Evolutionary conservation across 2,329 filamentous ascomycete species (phyloP).

Genomic region (Cladophialophora yegresii): DNA sequence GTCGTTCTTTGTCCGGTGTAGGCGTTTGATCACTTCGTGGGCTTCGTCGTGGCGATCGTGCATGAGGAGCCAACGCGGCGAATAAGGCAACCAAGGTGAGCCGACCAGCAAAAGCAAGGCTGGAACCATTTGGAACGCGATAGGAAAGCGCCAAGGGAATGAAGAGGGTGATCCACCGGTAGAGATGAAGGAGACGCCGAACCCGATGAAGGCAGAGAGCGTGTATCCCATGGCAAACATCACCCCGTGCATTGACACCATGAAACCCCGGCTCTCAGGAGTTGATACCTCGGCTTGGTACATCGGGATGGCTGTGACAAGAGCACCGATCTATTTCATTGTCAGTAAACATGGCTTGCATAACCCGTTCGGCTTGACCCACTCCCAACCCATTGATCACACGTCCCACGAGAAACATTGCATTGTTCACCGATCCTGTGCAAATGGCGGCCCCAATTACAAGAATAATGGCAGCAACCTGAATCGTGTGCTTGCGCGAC

Average conservation of each 20-base stretch:
- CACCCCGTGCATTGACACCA: constrained; percentile 36
- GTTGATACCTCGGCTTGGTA: constrained; percentile 36
- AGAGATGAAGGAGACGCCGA: constrained; percentile 34
- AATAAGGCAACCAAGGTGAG: constrained; percentile 53
- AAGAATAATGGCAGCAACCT: constrained; percentile 40
- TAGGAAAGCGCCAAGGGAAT: constrained; percentile 38
- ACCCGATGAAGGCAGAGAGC: constrained; percentile 33
- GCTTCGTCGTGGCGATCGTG: constrained; percentile 50
- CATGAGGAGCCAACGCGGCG: constrained; percentile 50
- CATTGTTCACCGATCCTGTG: constrained; percentile 45
- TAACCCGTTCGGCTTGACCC: background rate
- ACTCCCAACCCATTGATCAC: constrained; percentile 27
- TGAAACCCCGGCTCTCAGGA: constrained; percentile 34
- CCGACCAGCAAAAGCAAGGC: constrained; percentile 46
- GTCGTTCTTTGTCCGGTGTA: constrained; percentile 48
- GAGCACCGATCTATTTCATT: constrained; percentile 16
- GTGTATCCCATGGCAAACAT: constrained; percentile 36
- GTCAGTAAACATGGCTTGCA: background rate
- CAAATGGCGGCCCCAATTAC: constrained; percentile 42
- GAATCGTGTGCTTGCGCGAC: constrained; percentile 45
- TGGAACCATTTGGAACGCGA: constrained; percentile 49
- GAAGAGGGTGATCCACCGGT: constrained; percentile 38
- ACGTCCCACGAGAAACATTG: constrained; percentile 30
- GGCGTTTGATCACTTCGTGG: constrained; percentile 44
- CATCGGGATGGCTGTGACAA: constrained; percentile 34